Evolutionary conservation across 148 eudicot genomes (phyloP).

Genomic region (Bassia scoparia): DNA sequence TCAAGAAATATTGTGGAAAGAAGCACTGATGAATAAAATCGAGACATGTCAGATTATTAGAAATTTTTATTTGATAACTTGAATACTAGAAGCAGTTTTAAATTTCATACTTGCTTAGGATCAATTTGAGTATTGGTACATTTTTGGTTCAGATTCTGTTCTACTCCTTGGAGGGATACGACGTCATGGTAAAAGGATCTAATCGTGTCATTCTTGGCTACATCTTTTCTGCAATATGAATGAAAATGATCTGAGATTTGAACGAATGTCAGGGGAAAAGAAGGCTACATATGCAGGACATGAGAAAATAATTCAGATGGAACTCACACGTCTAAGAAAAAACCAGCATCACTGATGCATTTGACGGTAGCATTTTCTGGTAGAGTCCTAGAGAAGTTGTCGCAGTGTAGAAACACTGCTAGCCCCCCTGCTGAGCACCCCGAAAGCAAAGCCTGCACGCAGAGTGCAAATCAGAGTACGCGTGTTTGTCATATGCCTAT

Average conservation of each 20-base stretch:
- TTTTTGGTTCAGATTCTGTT: slow-evolving; percentile 49
- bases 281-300: not conserved
- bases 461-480: slow-evolving; percentile 24
- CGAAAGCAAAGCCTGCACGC: slow-evolving; percentile 84
- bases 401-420: slow-evolving; percentile 78
- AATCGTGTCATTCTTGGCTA: slow-evolving; percentile 42
- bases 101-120: slow-evolving; percentile 56
- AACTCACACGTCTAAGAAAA: slow-evolving; percentile 76
- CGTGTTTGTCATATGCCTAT: slow-evolving; percentile 2
- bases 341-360: slow-evolving; percentile 93
- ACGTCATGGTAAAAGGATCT: slow-evolving; percentile 52
- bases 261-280: not conserved
- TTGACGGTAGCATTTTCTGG: slow-evolving; percentile 68
- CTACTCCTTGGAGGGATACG: slow-evolving; percentile 73
- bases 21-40: slow-evolving; percentile 62
- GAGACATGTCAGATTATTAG: slow-evolving; percentile 21
- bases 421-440: slow-evolving; percentile 99
- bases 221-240: slow-evolving; percentile 72
- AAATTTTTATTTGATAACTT: not conserved
- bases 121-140: slow-evolving; percentile 44
- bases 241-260: not conserved
- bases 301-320: not conserved
- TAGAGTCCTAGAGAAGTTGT: slow-evolving; percentile 60
- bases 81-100: not conserved
- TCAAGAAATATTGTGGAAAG: slow-evolving; percentile 76